These are phyloP conservation scores for Amphichorda felina DNA, from an alignment of 2,329 filamentous ascomycete genomes.

Conservation along the genomic window DNA sequence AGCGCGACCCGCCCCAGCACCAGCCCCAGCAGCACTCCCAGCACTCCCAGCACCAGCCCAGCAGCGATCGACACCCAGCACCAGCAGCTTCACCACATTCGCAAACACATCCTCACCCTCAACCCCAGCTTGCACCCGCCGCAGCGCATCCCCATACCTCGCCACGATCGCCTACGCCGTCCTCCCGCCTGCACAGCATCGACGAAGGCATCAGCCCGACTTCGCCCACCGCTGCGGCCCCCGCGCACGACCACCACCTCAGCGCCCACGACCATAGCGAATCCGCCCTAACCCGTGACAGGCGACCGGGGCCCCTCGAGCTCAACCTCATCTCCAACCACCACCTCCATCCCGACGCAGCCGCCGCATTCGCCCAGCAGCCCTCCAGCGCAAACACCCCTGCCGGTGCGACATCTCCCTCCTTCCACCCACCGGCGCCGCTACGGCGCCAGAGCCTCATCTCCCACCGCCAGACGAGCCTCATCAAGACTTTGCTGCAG, in stretches of 20 bases:
- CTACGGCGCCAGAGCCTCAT: slow-evolving; percentile 20
- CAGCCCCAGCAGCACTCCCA: background rate
- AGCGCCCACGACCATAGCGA: background rate
- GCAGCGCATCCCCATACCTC: slow-evolving; percentile 1
- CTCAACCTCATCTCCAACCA: background rate
- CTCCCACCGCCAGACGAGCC: slow-evolving; percentile 23
- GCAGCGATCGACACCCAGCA: background rate
- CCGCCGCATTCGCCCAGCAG: background rate
- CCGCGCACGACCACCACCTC: background rate
- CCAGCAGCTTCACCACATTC: background rate
- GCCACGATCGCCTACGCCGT: slow-evolving; percentile 1
- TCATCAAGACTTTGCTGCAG: slow-evolving; percentile 18
- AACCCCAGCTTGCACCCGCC: background rate
- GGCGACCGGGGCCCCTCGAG: background rate
- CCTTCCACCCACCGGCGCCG: slow-evolving; percentile 2
- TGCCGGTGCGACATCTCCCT: slow-evolving; percentile 8
- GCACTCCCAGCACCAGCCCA: slow-evolving; percentile 7
- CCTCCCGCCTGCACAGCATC: slow-evolving; percentile 6
- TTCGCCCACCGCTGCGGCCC: background rate
- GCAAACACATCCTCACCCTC: slow-evolving; percentile 3
- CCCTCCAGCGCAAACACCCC: slow-evolving; percentile 4
- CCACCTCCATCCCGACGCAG: background rate
- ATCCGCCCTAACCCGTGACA: background rate
- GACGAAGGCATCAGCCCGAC: slow-evolving; percentile 4
- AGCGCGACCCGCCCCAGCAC: background rate